phyloP scores from a whole-genome alignment of 371 early-diverging fungal genomes.

The Mucor indicus region DNA sequence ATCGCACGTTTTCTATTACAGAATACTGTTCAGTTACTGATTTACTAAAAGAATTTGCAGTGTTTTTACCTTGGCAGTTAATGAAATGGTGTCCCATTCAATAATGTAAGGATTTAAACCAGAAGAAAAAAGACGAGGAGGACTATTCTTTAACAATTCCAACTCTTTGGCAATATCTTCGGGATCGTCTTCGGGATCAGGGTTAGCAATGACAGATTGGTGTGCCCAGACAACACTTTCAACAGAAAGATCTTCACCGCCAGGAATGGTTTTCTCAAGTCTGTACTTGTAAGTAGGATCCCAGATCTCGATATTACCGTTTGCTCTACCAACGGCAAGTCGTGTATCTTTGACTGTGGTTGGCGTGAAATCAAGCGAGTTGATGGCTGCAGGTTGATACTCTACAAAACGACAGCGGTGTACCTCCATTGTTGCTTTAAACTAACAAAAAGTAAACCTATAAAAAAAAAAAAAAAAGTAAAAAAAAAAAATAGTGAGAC shows the following conservation, averaged over 20 bases:
- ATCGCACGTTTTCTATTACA: conserved; percentile 48
- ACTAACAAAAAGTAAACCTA: not conserved
- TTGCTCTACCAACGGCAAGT: conserved; percentile 85
- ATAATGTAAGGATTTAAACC: conserved; percentile 82
- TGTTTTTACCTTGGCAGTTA: conserved; percentile 63
- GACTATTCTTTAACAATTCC: conserved; percentile 44
- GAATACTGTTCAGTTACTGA: not conserved
- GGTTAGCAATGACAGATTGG: conserved; percentile 57
- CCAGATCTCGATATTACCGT: conserved; percentile 95
- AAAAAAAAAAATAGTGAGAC: too few species aligned
- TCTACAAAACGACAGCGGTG: conserved; percentile 92
- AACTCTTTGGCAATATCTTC: conserved; percentile 47
- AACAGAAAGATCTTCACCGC: conserved; percentile 70
- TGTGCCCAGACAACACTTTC: conserved; percentile 88
- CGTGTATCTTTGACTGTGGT: conserved; percentile 42
- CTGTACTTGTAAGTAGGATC: conserved; percentile 64
- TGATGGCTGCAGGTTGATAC: conserved; percentile 83
- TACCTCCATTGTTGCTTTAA: conserved; percentile 63
- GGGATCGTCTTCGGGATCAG: conserved; percentile 59
- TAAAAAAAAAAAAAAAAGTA: not conserved
- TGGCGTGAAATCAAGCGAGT: conserved; percentile 77
- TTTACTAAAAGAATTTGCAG: not conserved
- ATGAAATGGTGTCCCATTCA: conserved; percentile 81
- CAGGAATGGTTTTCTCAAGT: conserved; percentile 80
- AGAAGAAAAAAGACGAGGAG: conserved; percentile 85